phyloP scores from a whole-genome alignment of 2,329 filamentous ascomycete species.

The Aulographum hederae region DNA sequence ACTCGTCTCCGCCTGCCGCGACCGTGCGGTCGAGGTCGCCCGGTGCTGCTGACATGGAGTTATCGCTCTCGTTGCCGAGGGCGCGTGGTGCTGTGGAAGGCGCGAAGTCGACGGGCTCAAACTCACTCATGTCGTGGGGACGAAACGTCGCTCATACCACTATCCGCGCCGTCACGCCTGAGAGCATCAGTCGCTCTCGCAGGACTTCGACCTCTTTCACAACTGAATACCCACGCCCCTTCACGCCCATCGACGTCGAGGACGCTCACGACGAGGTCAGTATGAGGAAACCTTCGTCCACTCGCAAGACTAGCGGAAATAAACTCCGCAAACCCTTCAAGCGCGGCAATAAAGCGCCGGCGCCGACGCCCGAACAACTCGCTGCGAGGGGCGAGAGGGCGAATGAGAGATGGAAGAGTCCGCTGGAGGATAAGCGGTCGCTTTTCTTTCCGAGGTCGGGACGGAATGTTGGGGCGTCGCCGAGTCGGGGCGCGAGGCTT shows the following conservation, averaged over 20 bases:
- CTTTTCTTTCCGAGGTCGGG: constrained; percentile 13
- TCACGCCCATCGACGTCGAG: background rate
- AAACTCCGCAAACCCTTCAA: background rate
- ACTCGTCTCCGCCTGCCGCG: no score
- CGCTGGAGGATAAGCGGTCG: constrained; percentile 16
- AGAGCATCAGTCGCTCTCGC: constrained; percentile 4
- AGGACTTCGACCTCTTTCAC: background rate
- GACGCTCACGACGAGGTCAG: background rate
- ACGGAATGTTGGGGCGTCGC: background rate
- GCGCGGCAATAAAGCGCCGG: background rate
- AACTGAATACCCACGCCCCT: background rate
- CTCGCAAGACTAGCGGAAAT: background rate
- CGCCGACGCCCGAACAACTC: constrained; percentile 20
- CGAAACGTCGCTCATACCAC: no score
- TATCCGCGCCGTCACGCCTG: constrained; percentile 18
- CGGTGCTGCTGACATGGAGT: no score
- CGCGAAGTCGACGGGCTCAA: no score
- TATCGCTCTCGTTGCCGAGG: no score
- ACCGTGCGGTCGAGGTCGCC: no score
- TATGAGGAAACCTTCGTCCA: background rate
- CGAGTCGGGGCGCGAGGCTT: no score
- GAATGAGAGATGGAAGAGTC: constrained; percentile 22
- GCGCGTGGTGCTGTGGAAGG: no score
- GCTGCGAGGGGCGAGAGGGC: constrained; percentile 18
- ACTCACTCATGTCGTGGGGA: no score